phyloP scores from a whole-genome alignment of 2,329 filamentous ascomycete genomes.

The Daldinia sp. region DNA sequence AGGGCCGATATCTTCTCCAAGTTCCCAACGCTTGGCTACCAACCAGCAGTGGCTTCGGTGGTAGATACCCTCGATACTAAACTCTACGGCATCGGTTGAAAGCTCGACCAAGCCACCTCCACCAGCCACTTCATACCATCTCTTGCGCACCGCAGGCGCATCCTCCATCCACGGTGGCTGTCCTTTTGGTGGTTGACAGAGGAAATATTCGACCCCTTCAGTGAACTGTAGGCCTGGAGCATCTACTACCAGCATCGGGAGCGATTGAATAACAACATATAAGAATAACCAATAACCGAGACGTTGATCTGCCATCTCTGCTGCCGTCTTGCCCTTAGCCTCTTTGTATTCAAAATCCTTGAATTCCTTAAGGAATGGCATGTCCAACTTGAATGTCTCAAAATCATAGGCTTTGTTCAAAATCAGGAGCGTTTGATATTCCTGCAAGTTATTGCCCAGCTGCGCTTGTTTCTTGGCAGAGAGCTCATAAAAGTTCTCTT shows the following conservation, averaged over 20 bases:
- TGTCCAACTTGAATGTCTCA: conserved; percentile 66
- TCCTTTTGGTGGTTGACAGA: conserved; percentile 77
- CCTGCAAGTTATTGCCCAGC: conserved; percentile 75
- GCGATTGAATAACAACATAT: conserved; percentile 78
- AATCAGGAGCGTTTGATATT: conserved; percentile 78
- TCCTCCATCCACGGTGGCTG: conserved; percentile 78
- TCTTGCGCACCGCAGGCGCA: conserved; percentile 68
- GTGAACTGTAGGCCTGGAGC: conserved; percentile 73
- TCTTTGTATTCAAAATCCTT: conserved; percentile 75
- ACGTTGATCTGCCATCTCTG: conserved; percentile 75
- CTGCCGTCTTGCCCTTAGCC: conserved; percentile 67
- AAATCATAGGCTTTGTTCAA: conserved; percentile 84
- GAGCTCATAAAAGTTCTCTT: conserved; percentile 69
- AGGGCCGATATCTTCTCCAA: conserved; percentile 38
- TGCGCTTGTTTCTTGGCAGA: conserved; percentile 78
- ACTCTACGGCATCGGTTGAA: conserved; percentile 65
- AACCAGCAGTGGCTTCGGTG: conserved; percentile 49
- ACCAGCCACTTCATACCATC: conserved; percentile 79
- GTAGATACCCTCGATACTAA: conserved; percentile 48
- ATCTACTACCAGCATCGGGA: conserved; percentile 81
- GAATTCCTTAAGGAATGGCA: conserved; percentile 74
- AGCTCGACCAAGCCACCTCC: conserved; percentile 65
- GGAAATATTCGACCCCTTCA: conserved; percentile 81
- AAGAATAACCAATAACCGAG: conserved; percentile 84
- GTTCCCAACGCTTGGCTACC: conserved; percentile 47